phyloP scores from a whole-genome alignment of 2,329 filamentous ascomycete species.

The Rhynchosporium secalis region DNA sequence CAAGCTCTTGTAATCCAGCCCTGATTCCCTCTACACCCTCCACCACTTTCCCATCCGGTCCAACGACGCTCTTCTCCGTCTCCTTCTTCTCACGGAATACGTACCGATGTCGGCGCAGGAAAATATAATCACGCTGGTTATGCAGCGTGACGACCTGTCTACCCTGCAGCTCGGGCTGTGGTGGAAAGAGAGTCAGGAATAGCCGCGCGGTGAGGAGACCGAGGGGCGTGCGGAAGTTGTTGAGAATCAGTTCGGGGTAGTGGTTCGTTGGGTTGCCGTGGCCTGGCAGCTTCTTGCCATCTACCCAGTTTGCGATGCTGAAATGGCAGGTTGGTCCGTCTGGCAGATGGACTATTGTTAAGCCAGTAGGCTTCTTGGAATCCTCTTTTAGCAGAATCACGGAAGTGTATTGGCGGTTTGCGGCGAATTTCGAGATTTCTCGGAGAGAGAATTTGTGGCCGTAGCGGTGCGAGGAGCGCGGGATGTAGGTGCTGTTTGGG shows the following conservation, averaged over 20 bases:
- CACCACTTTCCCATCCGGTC: conserved; percentile 77
- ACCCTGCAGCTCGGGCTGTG: conserved; percentile 78
- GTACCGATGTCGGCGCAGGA: conserved; percentile 86
- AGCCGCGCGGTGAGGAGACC: conserved; percentile 85
- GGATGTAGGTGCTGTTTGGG: conserved; percentile 79
- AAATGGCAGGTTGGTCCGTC: conserved; percentile 91
- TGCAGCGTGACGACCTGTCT: conserved; percentile 89
- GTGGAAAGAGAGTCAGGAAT: conserved; percentile 78
- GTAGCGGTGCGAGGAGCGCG: conserved; percentile 78
- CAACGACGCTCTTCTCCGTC: conserved; percentile 84
- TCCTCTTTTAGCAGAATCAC: conserved; percentile 87
- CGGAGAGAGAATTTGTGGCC: conserved; percentile 88
- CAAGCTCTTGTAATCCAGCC: conserved; percentile 86
- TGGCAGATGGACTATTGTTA: conserved; percentile 84
- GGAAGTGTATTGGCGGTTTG: conserved; percentile 79
- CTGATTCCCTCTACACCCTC: conserved; percentile 83
- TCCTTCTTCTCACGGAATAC: conserved; percentile 85
- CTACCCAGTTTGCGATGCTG: conserved; percentile 84
- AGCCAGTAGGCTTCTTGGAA: conserved; percentile 76
- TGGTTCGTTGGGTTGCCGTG: conserved; percentile 88
- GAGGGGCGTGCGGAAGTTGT: conserved; percentile 92
- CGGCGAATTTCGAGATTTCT: conserved; percentile 85
- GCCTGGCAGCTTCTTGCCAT: conserved; percentile 82
- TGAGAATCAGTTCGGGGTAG: conserved; percentile 85
- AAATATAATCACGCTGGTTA: conserved; percentile 96